These are phyloP conservation scores for Thymus mandschuricus DNA, from an alignment of 257 asterid genomes.

Conservation along the genomic window DNA sequence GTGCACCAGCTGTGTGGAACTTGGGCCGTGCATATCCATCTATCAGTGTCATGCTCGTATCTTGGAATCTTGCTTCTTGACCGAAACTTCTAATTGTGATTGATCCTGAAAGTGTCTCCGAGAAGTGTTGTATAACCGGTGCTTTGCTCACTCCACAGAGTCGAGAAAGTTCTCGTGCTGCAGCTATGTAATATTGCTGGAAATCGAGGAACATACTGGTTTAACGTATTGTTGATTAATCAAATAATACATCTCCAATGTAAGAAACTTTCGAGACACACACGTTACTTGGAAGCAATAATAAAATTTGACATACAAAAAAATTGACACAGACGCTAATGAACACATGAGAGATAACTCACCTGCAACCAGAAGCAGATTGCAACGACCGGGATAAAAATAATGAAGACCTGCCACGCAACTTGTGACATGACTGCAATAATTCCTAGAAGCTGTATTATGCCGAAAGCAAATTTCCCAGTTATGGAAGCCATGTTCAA, in stretches of 20 bases:
- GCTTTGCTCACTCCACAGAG: conserved; percentile 85
- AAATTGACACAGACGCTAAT: too few species aligned
- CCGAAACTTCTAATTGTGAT: conserved; percentile 79
- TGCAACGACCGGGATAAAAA: conserved; percentile 69
- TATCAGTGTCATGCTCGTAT: conserved; percentile 62
- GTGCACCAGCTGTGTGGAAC: conserved; percentile 71
- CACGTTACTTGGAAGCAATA: too few species aligned
- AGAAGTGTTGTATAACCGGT: conserved; percentile 86
- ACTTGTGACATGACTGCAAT: conserved; percentile 84
- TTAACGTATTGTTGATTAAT: too few species aligned
- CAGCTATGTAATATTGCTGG: conserved; percentile 78
- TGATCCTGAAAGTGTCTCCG: conserved; percentile 90
- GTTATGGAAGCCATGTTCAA: conserved; percentile 51
- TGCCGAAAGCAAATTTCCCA: conserved; percentile 59
- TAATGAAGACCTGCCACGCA: conserved; percentile 83
- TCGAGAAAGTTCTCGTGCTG: conserved; percentile 89
- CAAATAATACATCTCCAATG: too few species aligned
- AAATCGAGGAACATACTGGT: background rate
- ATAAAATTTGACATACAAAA: too few species aligned
- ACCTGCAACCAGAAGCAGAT: conserved; percentile 84
- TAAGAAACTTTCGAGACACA: too few species aligned
- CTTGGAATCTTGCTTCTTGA: conserved; percentile 70
- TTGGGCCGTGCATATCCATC: conserved; percentile 81
- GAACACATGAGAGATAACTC: conserved; percentile 1
- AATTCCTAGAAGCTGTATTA: conserved; percentile 72